A percentile compares a stretch with the other conserved stretches of the same genome.
Conservation (phyloP, 1,139 yeast species). For the Yamadazyma diddensiae region DNA sequence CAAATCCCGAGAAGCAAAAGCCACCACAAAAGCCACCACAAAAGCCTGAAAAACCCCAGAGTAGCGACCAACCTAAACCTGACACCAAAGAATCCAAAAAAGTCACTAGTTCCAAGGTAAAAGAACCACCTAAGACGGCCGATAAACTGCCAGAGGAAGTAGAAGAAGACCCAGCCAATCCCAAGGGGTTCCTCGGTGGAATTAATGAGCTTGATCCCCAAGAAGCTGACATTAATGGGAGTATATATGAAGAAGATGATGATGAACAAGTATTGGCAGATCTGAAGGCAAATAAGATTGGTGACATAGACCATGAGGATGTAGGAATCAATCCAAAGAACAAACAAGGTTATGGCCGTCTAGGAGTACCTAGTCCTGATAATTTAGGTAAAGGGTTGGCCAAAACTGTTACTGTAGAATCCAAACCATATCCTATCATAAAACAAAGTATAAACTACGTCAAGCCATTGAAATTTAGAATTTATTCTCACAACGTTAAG, state of each 20-base stretch:
- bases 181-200: conserved; percentile 23
- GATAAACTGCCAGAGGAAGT: conserved; percentile 6
- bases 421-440: conserved; percentile 16
- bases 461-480: conserved; percentile 24
- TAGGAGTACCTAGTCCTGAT: conserved; percentile 28
- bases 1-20: background rate
- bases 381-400: conserved; percentile 6
- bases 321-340: conserved; percentile 24
- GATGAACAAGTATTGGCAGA: conserved; percentile 14
- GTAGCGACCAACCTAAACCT: background rate
- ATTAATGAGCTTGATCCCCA: conserved; percentile 18
- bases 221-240: conserved; percentile 16
- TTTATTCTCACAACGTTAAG: conserved; percentile 39
- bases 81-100: no score
- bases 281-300: conserved; percentile 11
- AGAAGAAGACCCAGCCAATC: conserved; percentile 11
- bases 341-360: conserved; percentile 51
- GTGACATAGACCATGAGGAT: conserved; percentile 14
- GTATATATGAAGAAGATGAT: conserved; percentile 15
- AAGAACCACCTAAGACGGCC: no score
- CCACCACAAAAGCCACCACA: conserved; percentile 1
- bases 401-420: conserved; percentile 18
- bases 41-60: conserved; percentile 2
- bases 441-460: conserved; percentile 16
- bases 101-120: no score